These are phyloP conservation scores for Hygrophoropsis aurantiaca DNA, from an alignment of 768 basidiomycete species.

Conservation along the genomic window DNA sequence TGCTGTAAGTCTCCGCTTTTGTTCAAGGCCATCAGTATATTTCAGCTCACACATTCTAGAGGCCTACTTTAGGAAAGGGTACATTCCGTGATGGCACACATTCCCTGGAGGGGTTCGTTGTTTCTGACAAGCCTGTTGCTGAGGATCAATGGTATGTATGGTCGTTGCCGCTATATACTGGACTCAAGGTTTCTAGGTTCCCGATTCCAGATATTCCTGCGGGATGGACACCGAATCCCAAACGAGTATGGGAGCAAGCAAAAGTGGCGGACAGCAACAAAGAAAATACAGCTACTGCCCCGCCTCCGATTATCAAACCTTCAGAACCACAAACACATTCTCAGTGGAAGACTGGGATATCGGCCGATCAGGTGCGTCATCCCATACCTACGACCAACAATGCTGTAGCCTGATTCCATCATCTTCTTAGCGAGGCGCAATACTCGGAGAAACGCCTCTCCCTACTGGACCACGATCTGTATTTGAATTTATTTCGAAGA, in stretches of 20 bases:
- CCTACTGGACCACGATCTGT: constrained; percentile 75
- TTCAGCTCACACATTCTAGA: constrained; percentile 22
- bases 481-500: constrained; percentile 92
- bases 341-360: constrained; percentile 58
- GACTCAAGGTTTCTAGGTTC: constrained; percentile 55
- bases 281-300: constrained; percentile 37
- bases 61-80: constrained; percentile 3
- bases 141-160: constrained; percentile 66
- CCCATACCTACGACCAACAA: neutral
- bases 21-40: neutral
- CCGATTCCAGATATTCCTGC: constrained; percentile 77
- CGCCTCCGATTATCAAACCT: constrained; percentile 13
- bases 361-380: constrained; percentile 69
- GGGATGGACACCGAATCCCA: constrained; percentile 86
- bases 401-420: constrained; percentile 7
- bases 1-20: constrained; percentile 6
- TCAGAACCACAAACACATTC: constrained; percentile 35
- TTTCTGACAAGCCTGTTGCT: constrained; percentile 63
- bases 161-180: constrained; percentile 11
- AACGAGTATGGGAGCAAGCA: constrained; percentile 63
- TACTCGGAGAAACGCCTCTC: constrained; percentile 80
- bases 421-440: constrained; percentile 68
- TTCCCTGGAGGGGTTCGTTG: constrained; percentile 73
- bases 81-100: constrained; percentile 75
- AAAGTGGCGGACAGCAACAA: constrained; percentile 40